Conservation (phyloP, 257 asterid genomes). For the Solanum stenotomum region DNA sequence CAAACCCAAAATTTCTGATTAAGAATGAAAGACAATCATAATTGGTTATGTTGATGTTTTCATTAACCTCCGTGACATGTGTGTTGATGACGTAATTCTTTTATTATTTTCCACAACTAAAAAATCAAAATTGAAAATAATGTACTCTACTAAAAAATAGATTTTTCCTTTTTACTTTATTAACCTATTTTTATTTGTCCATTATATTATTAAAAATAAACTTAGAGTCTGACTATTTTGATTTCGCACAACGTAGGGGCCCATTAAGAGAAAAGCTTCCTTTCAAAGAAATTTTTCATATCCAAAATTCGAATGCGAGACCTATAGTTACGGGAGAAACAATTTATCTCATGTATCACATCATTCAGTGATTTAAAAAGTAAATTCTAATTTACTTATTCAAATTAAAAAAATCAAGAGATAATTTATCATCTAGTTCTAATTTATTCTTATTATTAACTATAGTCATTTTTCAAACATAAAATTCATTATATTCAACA, state of each 20-base stretch:
- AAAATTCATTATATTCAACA: too few species aligned
- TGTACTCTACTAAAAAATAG: background rate
- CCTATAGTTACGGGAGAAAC: background rate
- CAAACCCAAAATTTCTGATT: fast-evolving
- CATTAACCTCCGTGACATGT: background rate
- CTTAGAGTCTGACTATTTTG: too few species aligned
- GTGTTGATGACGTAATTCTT: background rate
- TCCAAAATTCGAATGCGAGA: fast-evolving
- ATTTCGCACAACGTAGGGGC: fast-evolving
- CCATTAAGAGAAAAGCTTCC: background rate
- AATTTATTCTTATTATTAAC: too few species aligned
- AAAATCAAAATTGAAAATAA: background rate
- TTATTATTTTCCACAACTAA: background rate
- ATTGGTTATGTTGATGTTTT: too few species aligned
- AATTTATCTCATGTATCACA: fast-evolving
- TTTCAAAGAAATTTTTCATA: background rate
- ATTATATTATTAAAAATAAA: too few species aligned
- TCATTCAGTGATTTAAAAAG: too few species aligned
- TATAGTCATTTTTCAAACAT: too few species aligned
- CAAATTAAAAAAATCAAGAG: too few species aligned
- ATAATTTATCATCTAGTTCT: background rate
- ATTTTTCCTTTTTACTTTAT: background rate
- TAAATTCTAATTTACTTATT: too few species aligned
- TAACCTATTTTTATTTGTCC: too few species aligned
- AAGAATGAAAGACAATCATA: too few species aligned